Evolutionary conservation across 139 green algal genomes (phyloP).

Genomic region (Tetradesmus obliquus): DNA sequence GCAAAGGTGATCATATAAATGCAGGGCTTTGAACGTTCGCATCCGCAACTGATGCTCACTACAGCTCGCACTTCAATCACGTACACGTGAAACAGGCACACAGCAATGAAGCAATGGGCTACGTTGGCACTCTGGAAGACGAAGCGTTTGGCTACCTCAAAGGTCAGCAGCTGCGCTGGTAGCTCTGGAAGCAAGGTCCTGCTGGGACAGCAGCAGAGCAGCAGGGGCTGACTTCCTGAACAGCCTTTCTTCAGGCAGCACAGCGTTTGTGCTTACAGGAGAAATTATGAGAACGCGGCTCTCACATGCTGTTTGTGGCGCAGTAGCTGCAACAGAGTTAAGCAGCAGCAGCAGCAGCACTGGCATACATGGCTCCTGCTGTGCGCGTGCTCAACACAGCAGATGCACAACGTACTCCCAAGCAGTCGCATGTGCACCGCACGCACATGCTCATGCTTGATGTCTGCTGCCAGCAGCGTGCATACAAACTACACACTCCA

Average conservation of each 20-base stretch:
- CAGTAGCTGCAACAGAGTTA: neutral
- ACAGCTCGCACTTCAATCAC: neutral
- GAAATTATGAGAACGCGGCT: neutral
- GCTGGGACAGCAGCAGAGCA: neutral
- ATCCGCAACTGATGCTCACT: neutral
- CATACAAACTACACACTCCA: neutral
- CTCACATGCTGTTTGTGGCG: neutral
- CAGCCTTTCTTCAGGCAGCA: neutral
- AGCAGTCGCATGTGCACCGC: too few relatives aligned
- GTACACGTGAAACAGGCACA: slow-evolving; percentile 26
- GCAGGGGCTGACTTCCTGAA: neutral
- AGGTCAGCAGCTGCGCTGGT: neutral
- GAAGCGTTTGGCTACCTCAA: slow-evolving; percentile 32
- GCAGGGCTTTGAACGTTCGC: neutral
- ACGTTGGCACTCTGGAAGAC: neutral
- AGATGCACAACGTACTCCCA: too few relatives aligned
- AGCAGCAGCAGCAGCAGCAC: neutral
- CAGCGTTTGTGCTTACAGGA: neutral
- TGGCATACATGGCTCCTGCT: neutral
- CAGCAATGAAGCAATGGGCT: neutral
- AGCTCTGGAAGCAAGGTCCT: neutral
- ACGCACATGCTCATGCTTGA: neutral
- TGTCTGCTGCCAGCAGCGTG: neutral
- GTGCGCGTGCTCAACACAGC: too few relatives aligned
- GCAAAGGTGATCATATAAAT: slow-evolving; percentile 12